These are phyloP conservation scores for Volvox africanus DNA, from an alignment of 139 green algal species.

Conservation along the genomic window DNA sequence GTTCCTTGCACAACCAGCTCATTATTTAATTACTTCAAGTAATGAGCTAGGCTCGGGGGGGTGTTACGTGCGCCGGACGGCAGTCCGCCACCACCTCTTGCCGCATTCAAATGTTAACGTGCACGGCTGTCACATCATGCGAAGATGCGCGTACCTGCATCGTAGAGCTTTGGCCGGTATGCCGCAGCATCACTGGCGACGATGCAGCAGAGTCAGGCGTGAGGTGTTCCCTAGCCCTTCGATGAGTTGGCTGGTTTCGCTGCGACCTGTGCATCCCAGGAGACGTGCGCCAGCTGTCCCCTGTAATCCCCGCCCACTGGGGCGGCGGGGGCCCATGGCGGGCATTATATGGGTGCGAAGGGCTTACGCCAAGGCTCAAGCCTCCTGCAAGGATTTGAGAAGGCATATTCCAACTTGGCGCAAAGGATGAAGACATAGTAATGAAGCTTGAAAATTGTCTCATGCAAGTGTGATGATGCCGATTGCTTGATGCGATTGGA, in stretches of 20 bases:
- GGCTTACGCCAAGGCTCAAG: not conserved
- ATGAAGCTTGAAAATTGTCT: too few species aligned
- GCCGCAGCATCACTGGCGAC: not conserved
- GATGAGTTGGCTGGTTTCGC: not conserved
- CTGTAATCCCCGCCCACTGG: not conserved
- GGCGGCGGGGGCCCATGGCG: not conserved
- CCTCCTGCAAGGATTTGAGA: not conserved
- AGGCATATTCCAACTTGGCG: too few species aligned
- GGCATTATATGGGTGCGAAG: not conserved
- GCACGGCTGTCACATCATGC: not conserved
- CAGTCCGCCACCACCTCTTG: too few species aligned
- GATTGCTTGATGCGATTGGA: not conserved
- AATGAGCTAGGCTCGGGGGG: not conserved
- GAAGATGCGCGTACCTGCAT: not conserved
- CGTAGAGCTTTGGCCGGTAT: not conserved
- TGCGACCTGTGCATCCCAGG: not conserved
- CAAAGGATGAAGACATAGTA: too few species aligned
- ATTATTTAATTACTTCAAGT: too few species aligned
- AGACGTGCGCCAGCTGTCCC: not conserved
- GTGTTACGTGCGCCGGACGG: too few species aligned
- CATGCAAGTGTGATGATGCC: too few species aligned
- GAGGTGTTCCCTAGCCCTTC: not conserved
- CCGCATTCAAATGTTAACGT: not conserved
- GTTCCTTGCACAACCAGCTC: too few species aligned
- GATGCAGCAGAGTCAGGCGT: not conserved